phyloP scores from a whole-genome alignment of 176 grass and related monocot genomes.

The Cymbopogon citratus region DNA sequence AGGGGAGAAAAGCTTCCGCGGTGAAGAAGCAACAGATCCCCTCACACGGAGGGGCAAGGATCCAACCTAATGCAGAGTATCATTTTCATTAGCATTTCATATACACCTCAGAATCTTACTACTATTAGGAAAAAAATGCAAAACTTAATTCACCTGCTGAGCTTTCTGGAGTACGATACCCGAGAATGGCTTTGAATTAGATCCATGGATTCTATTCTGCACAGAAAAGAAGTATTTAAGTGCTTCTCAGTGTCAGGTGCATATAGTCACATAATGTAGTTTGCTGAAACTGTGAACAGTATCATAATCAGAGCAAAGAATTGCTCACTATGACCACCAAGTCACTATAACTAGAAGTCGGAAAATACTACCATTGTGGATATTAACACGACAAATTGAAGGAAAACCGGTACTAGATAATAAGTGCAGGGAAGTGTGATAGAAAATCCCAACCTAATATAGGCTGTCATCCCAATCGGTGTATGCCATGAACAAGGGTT shows the following conservation, averaged over 20 bases:
- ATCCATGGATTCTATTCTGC: constrained; percentile 29
- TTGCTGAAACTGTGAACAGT: background rate
- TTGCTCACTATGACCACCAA: background rate
- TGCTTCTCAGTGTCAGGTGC: background rate
- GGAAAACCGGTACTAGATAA: no score
- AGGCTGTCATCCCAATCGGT: no score
- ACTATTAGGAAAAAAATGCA: background rate
- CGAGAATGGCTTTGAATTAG: background rate
- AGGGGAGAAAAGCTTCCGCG: constrained; percentile 37
- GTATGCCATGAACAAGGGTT: no score
- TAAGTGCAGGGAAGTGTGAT: no score
- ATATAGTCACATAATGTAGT: background rate
- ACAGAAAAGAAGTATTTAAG: background rate
- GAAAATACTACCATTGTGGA: background rate
- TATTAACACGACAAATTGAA: background rate
- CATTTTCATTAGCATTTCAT: background rate
- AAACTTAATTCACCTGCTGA: background rate
- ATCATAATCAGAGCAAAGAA: background rate
- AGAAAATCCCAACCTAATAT: no score
- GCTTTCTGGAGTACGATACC: constrained; percentile 5
- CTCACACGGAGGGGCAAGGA: constrained; percentile 4
- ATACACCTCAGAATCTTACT: background rate
- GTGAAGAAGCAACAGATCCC: constrained; percentile 48
- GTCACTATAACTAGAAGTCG: background rate
- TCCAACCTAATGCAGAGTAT: background rate